Percentiles rank a stretch among this genome's conserved stretches.
phyloP scores from a whole-genome alignment of 148 eudicot species.

The Nepenthes gracilis region DNA sequence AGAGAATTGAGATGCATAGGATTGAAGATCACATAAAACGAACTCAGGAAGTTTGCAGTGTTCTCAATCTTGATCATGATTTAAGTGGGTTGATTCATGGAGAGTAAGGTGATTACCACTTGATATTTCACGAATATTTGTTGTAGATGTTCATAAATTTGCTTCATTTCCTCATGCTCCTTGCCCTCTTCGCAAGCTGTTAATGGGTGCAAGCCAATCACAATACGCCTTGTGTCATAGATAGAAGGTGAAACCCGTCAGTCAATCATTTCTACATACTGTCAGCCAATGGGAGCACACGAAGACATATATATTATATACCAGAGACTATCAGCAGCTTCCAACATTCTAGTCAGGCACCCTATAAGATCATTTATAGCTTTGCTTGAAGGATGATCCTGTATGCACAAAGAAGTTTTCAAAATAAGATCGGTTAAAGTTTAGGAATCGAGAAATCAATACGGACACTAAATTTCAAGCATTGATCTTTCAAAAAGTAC shows the following conservation, averaged over 20 bases:
- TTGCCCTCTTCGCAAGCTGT: constrained; percentile 17
- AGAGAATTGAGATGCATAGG: too few species aligned
- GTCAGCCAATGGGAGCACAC: background rate
- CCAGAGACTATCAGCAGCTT: constrained; percentile 33
- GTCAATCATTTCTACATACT: constrained; percentile 3
- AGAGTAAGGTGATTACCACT: constrained; percentile 20
- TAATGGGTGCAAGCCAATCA: constrained; percentile 31
- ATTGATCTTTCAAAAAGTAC: background rate
- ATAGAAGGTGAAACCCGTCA: background rate
- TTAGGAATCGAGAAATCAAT: background rate
- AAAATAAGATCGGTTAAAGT: background rate
- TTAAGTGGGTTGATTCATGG: too few species aligned
- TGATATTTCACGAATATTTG: constrained; percentile 23
- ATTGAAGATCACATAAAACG: too few species aligned
- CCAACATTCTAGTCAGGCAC: constrained; percentile 19
- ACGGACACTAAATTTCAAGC: background rate
- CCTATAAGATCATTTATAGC: constrained; percentile 13
- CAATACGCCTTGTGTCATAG: constrained; percentile 32
- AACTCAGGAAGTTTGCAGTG: background rate
- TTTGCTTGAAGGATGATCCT: constrained; percentile 24
- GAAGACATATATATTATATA: constrained; percentile 6
- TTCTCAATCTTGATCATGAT: background rate
- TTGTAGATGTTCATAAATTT: constrained; percentile 13
- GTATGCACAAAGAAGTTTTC: background rate
- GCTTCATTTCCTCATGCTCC: constrained; percentile 9